Base-by-base conservation (phyloP, 1,139 yeast species). In the Saccharomyces hybrid region DNA sequence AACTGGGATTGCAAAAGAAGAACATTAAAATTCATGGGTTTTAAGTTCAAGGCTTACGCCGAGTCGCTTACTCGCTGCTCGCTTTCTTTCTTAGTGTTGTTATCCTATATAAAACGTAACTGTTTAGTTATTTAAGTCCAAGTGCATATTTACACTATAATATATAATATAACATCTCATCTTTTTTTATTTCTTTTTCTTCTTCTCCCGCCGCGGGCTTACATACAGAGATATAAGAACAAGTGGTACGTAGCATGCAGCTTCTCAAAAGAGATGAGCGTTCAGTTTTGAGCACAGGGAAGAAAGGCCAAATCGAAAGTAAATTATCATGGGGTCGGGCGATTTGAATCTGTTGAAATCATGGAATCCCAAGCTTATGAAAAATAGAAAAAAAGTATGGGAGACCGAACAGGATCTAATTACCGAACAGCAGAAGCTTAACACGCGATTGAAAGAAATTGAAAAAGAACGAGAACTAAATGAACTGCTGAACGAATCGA, bases 11-110 rank as follows among this genome's bases (percentile, higher is more conserved):
- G 69, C 95, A 91, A 72, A 91, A 91, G 87, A 89, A 90, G 82
- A 88, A 86, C 76, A 91, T 93, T 77, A 93, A 93, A 80, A 88
- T 93, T 74, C 99, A 93, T 77, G 99, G 99, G 77, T 93, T 91
- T 79, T 91, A 80, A 76, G 47, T 20, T 38, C 44, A 11, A 20
- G 13, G 44, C 44, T 38, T 2, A 11, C 11, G 7, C 25, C 16
- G 8, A n/a, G 16, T 32, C n/a, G 8, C 38, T 32, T 32, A 16
- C 16, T 8, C 11, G 44, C 44, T 16, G 42, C 16, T 34, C 14
- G 42, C 42, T 38, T 38, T 38, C n/a, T 38, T 38, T 38, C 25
- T 20, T 38, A 38, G 25, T 20, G n/a, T 13, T 38, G 44, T 38
- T 20, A 38, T 38, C 25, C 44, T 38, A 38, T 38, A 38, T 38